A percentile compares a stretch with the other conserved stretches of the same genome.
These are phyloP conservation scores for Hypomyces perniciosus DNA, from an alignment of 2,329 filamentous ascomycete genomes.

Conservation along the genomic window DNA sequence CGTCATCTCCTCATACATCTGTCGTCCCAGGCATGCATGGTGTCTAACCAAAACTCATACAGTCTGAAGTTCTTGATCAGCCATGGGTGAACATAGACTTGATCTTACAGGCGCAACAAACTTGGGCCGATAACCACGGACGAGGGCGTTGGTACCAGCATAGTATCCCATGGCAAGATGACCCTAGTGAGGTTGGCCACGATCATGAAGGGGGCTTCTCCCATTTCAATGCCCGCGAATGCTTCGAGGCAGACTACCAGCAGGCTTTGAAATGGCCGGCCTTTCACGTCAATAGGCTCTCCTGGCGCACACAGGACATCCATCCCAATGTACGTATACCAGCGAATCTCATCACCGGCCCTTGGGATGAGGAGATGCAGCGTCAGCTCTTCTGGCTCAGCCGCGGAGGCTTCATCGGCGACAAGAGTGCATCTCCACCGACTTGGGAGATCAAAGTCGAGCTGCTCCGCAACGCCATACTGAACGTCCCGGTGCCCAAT, in stretches of 20 bases:
- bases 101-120: slow-evolving; percentile 42
- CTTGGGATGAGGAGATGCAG: slow-evolving; percentile 34
- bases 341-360: slow-evolving; percentile 33
- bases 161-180: slow-evolving; percentile 18
- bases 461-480: slow-evolving; percentile 31
- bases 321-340: slow-evolving; percentile 36
- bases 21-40: background rate
- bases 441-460: slow-evolving; percentile 38
- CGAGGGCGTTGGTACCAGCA: slow-evolving; percentile 30
- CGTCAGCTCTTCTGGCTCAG: slow-evolving; percentile 42
- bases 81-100: slow-evolving; percentile 41
- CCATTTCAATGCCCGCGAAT: slow-evolving; percentile 28
- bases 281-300: slow-evolving; percentile 13
- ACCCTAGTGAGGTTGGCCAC: slow-evolving; percentile 12
- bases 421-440: slow-evolving; percentile 19
- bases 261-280: slow-evolving; percentile 20
- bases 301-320: slow-evolving; percentile 29
- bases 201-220: slow-evolving; percentile 19
- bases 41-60: slow-evolving; percentile 10
- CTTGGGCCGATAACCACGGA: slow-evolving; percentile 38
- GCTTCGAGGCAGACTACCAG: slow-evolving; percentile 33
- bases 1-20: background rate
- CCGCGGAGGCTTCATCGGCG: slow-evolving; percentile 31
- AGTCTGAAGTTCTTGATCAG: slow-evolving; percentile 39
- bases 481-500: slow-evolving; percentile 24